Base-by-base conservation (phyloP, 176 grass and related monocot species). In the Puccinellia tenuiflora region DNA sequence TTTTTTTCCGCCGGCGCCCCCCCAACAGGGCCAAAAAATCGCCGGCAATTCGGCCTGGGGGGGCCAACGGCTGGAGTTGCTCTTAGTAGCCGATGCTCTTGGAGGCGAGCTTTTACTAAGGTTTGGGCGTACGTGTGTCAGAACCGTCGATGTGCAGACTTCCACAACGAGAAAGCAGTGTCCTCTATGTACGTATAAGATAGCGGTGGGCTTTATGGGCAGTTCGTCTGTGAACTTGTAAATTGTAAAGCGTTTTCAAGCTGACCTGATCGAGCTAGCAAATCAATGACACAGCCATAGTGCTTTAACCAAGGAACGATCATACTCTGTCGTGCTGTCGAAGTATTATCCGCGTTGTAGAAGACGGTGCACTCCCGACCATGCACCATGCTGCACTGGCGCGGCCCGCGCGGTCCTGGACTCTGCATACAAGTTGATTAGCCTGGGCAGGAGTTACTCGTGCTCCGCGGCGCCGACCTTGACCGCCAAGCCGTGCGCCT, bases 271-370 rank as follows among this genome's bases (percentile, higher is more conserved):
- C 88, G 86, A 78, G 88, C 88, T 6, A 91, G 81, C 77, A 88
- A 75, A 81, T 94, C 92, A 13, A 87, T 85, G 80, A 86, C 83
- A 21, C 86, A 94, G 14, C 92, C 88, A 7, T 88, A 91, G 65
- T 94, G 86, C 72, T 91, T 94, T 67, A 91, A 86, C 64, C 83
- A 69, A 38, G 88, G 80, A 84, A 77, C 17, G 3, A 91, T 81
- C 1, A 78, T 84, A 21, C 3, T 65, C 62, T 46, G 35, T 81
- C 92, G 88, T 91, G 74, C 84, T 81, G 4, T 84, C 79, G 10
- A 94, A 91, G 60, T 81, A 94, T 30, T 57, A 80, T 90, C 88
- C 14, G 92, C 87, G 15, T 94, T 94, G 79, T 86, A 94, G 3
- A 83, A 94, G 31, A 91, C 71, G 9, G 88, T 83, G 28, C 88